Conservation (phyloP, 495 filamentous ascomycete genomes). For the Aspergillus cavernicola region DNA sequence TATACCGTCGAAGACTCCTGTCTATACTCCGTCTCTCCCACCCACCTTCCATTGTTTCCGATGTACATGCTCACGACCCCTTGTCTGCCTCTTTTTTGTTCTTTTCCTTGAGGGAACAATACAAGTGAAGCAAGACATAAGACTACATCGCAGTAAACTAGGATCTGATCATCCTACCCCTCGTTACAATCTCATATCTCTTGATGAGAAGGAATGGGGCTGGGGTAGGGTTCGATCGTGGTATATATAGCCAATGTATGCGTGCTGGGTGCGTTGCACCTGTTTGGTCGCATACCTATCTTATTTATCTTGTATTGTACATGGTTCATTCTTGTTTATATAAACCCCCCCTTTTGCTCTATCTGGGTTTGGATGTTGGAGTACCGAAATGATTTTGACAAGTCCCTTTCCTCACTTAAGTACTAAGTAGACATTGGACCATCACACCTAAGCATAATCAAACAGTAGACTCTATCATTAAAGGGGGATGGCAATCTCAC, state of each 20-base stretch:
- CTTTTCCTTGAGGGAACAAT: background rate
- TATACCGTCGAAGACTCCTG: background rate
- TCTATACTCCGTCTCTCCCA: background rate
- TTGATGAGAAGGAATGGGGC: background rate
- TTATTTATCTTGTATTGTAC: too few relatives aligned
- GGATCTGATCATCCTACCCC: background rate
- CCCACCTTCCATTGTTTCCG: background rate
- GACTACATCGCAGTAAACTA: background rate
- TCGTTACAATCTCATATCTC: background rate
- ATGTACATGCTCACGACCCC: conserved; percentile 8
- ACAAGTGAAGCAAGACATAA: conserved; percentile 1
- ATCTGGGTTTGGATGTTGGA: too few relatives aligned
- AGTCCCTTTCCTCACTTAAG: too few relatives aligned
- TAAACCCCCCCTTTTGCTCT: too few relatives aligned
- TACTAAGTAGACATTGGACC: too few relatives aligned
- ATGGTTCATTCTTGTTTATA: too few relatives aligned
- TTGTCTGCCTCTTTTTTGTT: background rate
- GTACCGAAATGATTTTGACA: too few relatives aligned
- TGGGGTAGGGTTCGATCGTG: background rate
- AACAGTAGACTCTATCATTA: too few relatives aligned
- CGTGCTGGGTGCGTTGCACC: background rate
- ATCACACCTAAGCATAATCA: too few relatives aligned
- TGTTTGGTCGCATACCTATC: background rate
- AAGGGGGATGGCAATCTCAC: too few relatives aligned
- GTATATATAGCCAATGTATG: conserved; percentile 7